Evolutionary conservation across 805 yeast genomes (phyloP).

Genomic region (Barnettozyma sucrosica): DNA sequence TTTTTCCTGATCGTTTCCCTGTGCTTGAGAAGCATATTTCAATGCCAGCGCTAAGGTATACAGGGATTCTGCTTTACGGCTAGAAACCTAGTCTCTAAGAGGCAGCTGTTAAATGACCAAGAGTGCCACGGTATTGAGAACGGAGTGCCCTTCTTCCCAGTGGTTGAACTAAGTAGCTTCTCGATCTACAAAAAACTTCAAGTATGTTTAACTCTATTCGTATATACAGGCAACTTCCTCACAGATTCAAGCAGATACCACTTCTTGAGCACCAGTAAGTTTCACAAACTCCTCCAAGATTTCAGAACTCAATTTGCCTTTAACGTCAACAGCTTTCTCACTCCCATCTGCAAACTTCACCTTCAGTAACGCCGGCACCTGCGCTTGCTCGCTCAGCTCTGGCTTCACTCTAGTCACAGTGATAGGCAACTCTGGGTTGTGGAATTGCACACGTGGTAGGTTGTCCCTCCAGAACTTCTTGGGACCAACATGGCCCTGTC

Average conservation of each 20-base stretch:
- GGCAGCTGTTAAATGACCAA: too few species aligned
- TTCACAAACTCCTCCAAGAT: slow-evolving; percentile 54
- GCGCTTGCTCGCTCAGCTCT: slow-evolving; percentile 34
- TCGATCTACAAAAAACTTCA: neutral
- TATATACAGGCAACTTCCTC: neutral
- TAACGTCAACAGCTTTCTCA: slow-evolving; percentile 45
- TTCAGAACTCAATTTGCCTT: slow-evolving; percentile 39
- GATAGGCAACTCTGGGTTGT: slow-evolving; percentile 68
- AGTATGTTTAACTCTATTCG: neutral
- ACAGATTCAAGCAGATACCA: neutral
- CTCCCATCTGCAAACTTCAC: slow-evolving; percentile 35
- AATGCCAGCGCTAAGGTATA: too few species aligned
- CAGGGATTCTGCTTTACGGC: too few species aligned
- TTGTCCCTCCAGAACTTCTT: slow-evolving; percentile 64
- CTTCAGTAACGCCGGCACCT: slow-evolving; percentile 40
- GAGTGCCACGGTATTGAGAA: too few species aligned
- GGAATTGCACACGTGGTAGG: slow-evolving; percentile 74
- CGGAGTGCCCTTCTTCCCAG: too few species aligned
- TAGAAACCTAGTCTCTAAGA: too few species aligned
- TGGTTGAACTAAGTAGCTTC: too few species aligned
- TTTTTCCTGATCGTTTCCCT: too few species aligned
- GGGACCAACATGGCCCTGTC: slow-evolving; percentile 59
- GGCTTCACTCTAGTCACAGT: slow-evolving; percentile 50
- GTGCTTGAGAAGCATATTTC: too few species aligned
- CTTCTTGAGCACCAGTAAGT: slow-evolving; percentile 39